Base-by-base conservation (phyloP, 805 yeast genomes). In the Trichomonascus vanleenenianus region DNA sequence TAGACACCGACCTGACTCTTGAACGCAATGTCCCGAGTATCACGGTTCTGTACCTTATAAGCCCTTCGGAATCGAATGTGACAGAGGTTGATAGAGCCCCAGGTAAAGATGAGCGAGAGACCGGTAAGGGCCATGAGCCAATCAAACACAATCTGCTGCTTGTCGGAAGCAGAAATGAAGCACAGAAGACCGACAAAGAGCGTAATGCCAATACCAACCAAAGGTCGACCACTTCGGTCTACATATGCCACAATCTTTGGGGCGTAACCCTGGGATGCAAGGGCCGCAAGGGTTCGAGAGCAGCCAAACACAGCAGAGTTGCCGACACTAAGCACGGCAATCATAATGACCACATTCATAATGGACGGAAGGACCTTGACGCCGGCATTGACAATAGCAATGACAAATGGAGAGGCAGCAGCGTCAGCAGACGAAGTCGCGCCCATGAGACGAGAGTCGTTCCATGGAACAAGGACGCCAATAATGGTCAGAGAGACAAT, bases 121-220 rank as follows among this genome's bases (percentile, higher is more conserved):
- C 88, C 88, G 30, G 85, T 78, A 31, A 85, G 63, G 12, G 88
- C 83, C 56, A 82, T 69, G 64, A 84, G 63, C 91, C 91, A 84
- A 52, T 70, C 69, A 66, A 84, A 84, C 20, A 81, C 81, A 6
- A 49, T 53, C 8, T 65, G 73, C 58, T 75, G 71, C 42, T 74
- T 65, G 8, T 71, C 63, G 34, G 82, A 74, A 5, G 84, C 83
- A 18, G 81, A 77, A 38, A 81, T 63, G 57, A 75, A 77, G 39
- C 79, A 73, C 31, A 77, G 58, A 25, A 74, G 59, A 25, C 81
- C 82, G 56, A 77, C 66, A 14, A 58, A 30, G 35, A 65, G 54
- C 11, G 73, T 63, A 15, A 70, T 48, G 0, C 55, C 49, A 51
- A 81, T 75, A 15, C 84, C 88, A 39, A 73, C 75, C 40, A 81